A percentile compares a stretch with the other conserved stretches of the same genome.
These are phyloP conservation scores for Cercophora newfieldiana DNA, from an alignment of 495 filamentous ascomycete species.

Conservation along the genomic window DNA sequence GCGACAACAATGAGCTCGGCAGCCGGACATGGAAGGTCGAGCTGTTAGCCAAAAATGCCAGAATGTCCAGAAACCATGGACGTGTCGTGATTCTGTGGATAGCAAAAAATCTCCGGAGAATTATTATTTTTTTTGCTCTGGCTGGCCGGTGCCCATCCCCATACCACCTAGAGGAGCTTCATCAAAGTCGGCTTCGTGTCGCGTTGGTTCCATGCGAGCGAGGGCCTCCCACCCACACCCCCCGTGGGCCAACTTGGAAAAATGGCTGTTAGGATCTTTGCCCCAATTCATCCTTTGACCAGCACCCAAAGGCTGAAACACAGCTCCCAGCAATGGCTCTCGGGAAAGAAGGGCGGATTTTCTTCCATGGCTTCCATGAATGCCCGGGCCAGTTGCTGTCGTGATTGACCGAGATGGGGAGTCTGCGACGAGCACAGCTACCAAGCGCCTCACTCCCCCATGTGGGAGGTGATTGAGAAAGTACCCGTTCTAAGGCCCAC, in stretches of 20 bases:
- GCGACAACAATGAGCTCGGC: constrained; percentile 28
- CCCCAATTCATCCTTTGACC: constrained; percentile 42
- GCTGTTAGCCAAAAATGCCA: constrained; percentile 19
- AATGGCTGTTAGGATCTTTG: constrained; percentile 35
- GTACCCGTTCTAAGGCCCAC: constrained; percentile 29
- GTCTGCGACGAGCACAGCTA: constrained; percentile 21
- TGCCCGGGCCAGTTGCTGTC: constrained; percentile 20
- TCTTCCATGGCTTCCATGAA: constrained; percentile 34
- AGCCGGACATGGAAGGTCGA: constrained; percentile 39
- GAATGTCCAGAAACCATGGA: constrained; percentile 9
- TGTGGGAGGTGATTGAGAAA: constrained; percentile 6
- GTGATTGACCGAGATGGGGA: constrained; percentile 43
- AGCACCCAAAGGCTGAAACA: constrained; percentile 44
- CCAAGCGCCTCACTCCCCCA: constrained; percentile 1
- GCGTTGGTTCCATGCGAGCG: constrained; percentile 12
- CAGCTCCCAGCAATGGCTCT: constrained; percentile 33
- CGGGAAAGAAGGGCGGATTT: constrained; percentile 35
- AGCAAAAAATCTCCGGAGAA: constrained; percentile 13
- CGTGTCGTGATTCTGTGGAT: not conserved
- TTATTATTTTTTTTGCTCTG: constrained; percentile 10
- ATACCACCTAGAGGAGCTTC: not conserved
- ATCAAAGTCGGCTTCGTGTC: constrained; percentile 19
- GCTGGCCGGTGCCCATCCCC: not conserved
- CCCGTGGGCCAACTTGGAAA: constrained; percentile 37
- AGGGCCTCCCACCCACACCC: constrained; percentile 3